These are phyloP conservation scores for Paspalum vaginatum DNA, from an alignment of 176 grass and related monocot species.

Conservation along the genomic window DNA sequence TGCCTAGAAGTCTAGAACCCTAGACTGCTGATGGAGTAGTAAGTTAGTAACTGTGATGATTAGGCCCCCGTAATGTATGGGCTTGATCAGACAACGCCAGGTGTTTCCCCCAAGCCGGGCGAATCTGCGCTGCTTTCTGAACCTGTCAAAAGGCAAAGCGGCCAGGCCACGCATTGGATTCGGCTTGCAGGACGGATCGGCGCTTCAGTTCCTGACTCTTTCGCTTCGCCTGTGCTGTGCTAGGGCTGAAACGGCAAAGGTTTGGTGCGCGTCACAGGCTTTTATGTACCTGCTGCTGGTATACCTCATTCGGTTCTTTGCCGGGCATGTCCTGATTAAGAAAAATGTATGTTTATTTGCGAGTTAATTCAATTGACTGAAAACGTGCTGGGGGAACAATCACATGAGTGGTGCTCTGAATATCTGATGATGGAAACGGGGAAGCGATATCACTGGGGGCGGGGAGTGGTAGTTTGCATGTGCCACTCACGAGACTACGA, in stretches of 20 bases:
- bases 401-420: no score
- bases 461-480: constrained; percentile 13
- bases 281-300: neutral
- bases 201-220: neutral
- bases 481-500: constrained; percentile 35
- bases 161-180: constrained; percentile 28
- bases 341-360: neutral
- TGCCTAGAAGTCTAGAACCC: neutral
- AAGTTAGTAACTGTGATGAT: neutral
- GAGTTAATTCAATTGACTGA: constrained; percentile 7
- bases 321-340: neutral
- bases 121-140: constrained; percentile 8
- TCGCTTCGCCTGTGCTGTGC: neutral
- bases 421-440: constrained; percentile 6
- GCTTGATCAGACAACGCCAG: neutral
- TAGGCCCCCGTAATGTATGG: neutral
- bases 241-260: neutral
- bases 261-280: neutral
- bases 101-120: constrained; percentile 1
- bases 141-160: constrained; percentile 24
- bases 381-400: no score
- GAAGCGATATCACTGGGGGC: neutral
- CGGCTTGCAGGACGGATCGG: neutral
- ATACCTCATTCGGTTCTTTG: neutral
- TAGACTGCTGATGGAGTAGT: neutral